Evolutionary conservation across 805 yeast genomes (phyloP).

Genomic region (Metschnikowia anglica): DNA sequence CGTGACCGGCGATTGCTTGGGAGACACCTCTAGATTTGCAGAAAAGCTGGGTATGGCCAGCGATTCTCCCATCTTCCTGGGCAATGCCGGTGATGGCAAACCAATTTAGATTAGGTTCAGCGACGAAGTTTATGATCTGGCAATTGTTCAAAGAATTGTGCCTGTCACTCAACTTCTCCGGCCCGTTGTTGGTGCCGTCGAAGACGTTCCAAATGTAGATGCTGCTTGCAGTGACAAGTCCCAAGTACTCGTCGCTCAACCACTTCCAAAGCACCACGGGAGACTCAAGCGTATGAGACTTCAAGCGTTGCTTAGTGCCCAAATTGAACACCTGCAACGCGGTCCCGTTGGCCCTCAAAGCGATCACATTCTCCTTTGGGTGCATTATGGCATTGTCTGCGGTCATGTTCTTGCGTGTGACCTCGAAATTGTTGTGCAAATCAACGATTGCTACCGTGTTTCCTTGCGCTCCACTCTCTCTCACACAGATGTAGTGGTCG

Average conservation of each 20-base stretch:
- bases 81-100: conserved; percentile 93
- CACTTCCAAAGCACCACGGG: conserved; percentile 96
- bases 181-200: conserved; percentile 78
- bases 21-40: conserved; percentile 88
- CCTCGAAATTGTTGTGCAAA: conserved; percentile 70
- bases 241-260: conserved; percentile 71
- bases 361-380: conserved; percentile 83
- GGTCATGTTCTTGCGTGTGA: conserved; percentile 88
- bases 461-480: conserved; percentile 62
- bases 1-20: conserved; percentile 98
- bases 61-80: conserved; percentile 90
- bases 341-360: conserved; percentile 94
- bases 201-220: conserved; percentile 81
- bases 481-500: conserved; percentile 81
- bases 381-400: conserved; percentile 98
- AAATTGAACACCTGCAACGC: conserved; percentile 93
- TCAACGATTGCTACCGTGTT: conserved; percentile 95
- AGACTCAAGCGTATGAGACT: conserved; percentile 80
- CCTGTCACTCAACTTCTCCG: conserved; percentile 75
- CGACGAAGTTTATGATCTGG: conserved; percentile 88
- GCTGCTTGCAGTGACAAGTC: conserved; percentile 76
- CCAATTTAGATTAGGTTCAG: conserved; percentile 83
- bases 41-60: conserved; percentile 92
- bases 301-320: conserved; percentile 81
- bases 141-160: conserved; percentile 75